These are phyloP conservation scores for Starmera pachycereana DNA, from an alignment of 805 yeast species.

Conservation along the genomic window DNA sequence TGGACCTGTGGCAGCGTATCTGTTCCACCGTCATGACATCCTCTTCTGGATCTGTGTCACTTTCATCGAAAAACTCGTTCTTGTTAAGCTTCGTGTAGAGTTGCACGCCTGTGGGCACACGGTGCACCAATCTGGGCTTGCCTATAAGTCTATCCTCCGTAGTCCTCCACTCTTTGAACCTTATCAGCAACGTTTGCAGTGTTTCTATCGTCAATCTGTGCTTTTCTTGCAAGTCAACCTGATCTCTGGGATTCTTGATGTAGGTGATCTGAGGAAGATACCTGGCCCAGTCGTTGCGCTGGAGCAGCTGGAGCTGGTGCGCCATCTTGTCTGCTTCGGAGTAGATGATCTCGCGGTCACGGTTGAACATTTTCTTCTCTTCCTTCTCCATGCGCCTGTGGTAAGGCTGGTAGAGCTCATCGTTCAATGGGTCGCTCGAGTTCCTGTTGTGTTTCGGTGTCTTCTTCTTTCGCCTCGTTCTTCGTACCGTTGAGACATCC, in stretches of 20 bases:
- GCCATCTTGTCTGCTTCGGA: constrained; percentile 42
- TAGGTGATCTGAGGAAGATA: constrained; percentile 37
- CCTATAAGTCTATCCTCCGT: constrained; percentile 16
- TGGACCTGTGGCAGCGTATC: constrained; percentile 8
- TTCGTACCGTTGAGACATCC: constrained; percentile 9
- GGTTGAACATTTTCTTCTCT: constrained; percentile 42
- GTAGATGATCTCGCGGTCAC: constrained; percentile 43
- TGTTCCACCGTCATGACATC: constrained; percentile 8
- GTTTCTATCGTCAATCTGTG: constrained; percentile 44
- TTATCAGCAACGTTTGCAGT: constrained; percentile 12
- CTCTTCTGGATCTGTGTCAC: constrained; percentile 21
- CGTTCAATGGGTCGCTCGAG: constrained; percentile 34
- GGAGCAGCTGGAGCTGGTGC: constrained; percentile 30
- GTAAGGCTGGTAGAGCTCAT: constrained; percentile 29
- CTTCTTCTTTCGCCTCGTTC: neutral
- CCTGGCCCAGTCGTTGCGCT: constrained; percentile 35
- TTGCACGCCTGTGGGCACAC: constrained; percentile 4
- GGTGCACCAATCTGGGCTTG: constrained; percentile 2
- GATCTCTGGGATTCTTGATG: constrained; percentile 35
- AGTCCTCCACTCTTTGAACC: constrained; percentile 8
- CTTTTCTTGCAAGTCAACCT: constrained; percentile 39
- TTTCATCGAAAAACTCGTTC: constrained; percentile 14
- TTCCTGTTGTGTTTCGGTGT: constrained; percentile 1
- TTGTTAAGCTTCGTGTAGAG: constrained; percentile 12
- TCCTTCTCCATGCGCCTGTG: constrained; percentile 56